Base-by-base conservation (phyloP, 106 monocot genomes). In the Triglochin maritima region DNA sequence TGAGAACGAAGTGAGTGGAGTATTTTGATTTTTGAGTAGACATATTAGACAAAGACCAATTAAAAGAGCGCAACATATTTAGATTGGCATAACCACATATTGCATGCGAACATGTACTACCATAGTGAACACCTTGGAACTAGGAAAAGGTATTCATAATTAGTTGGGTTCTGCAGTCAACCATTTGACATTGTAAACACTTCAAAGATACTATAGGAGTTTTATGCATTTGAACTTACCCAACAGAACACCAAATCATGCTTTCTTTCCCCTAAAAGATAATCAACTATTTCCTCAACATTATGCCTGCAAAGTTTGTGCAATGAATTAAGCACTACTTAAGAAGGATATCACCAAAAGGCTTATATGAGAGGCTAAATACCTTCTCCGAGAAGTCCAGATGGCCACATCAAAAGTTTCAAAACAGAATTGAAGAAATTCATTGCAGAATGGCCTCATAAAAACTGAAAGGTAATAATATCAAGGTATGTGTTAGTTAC, bases 351-450 rank as follows among this genome's bases (percentile, higher is more conserved):
- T 3, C 2, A 52, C 42, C 50, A 7, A 65, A 47, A 50, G 9
- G 17, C 17, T 43, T 60, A 60, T 41, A 60, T 41, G 60, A 60
- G 43, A 9, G 60, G 43, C 29, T 9, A 17, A 2, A 9, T 81
- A 92, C 88, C 51, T 83, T 73, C 74, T 85, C 65, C 92, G 76
- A 9, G 92, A 92, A 42, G 92, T 85, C 92, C 92, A 92, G 15
- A 92, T 51, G 45, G 85, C 92, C n/a, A 92, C 54, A 56, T 80
- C 69, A 79, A 92, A 92, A 17, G 57, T 76, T 66, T 88, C 77
- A 71, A 88, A 92, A 77, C 92, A 88, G 50, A 85, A 92, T 51
- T 80, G 76, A 66, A 92, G 59, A 79, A 92, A 92, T 69, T 85
- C 85, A 52, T 85, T 77, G 59, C 85, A 92, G 62, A 77, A 86